Percentiles rank a stretch among this genome's conserved stretches.
phyloP scores from a whole-genome alignment of 2,329 filamentous ascomycete genomes.

The Colletotrichum siamense region DNA sequence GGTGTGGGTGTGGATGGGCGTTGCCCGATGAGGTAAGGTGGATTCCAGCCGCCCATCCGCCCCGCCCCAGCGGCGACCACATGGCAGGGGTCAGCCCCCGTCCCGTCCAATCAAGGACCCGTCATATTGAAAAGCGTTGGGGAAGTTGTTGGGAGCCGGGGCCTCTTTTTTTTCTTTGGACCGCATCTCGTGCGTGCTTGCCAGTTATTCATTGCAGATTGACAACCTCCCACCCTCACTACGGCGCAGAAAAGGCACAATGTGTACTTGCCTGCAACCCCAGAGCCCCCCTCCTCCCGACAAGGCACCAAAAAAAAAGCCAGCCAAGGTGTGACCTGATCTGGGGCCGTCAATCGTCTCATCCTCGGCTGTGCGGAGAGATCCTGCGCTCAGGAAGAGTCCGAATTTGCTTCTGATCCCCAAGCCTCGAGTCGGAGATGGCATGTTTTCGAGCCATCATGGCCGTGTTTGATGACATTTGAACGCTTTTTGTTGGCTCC shows the following conservation, averaged over 20 bases:
- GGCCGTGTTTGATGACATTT: neutral
- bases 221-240: constrained; percentile 9
- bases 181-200: constrained; percentile 12
- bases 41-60: constrained; percentile 14
- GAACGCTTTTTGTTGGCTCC: constrained; percentile 7
- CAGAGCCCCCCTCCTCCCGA: neutral
- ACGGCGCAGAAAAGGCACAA: neutral
- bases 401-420: constrained; percentile 18
- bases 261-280: neutral
- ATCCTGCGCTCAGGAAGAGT: neutral
- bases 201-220: constrained; percentile 20
- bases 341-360: constrained; percentile 10
- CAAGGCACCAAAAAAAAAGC: neutral
- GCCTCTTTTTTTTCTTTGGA: constrained; percentile 5
- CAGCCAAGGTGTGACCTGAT: constrained; percentile 19
- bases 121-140: constrained; percentile 21
- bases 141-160: constrained; percentile 21
- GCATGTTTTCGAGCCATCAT: neutral
- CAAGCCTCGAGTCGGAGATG: neutral
- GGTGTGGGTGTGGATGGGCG: neutral
- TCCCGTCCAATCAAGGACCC: constrained; percentile 6
- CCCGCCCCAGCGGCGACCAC: constrained; percentile 13
- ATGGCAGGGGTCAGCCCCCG: constrained; percentile 10
- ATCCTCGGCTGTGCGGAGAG: constrained; percentile 20
- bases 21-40: neutral